These are phyloP conservation scores for Yamadazyma phyllophila DNA, from an alignment of 805 yeast genomes.

Conservation along the genomic window DNA sequence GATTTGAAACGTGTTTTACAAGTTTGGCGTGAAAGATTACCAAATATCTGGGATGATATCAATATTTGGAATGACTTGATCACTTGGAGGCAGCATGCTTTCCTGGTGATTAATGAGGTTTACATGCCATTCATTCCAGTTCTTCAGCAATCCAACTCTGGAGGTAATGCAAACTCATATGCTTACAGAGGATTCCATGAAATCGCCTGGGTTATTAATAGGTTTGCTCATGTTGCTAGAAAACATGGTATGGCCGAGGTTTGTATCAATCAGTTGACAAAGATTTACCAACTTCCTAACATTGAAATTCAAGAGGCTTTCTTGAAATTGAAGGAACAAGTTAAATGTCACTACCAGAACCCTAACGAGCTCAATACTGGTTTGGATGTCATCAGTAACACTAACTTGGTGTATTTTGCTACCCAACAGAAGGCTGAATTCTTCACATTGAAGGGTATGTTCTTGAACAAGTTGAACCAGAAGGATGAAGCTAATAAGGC, in stretches of 20 bases:
- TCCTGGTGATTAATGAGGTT: slow-evolving; percentile 91
- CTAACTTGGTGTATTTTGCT: slow-evolving; percentile 93
- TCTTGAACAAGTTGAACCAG: slow-evolving; percentile 83
- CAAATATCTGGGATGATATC: slow-evolving; percentile 96
- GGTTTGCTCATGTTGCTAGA: slow-evolving; percentile 98
- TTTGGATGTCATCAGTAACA: slow-evolving; percentile 92
- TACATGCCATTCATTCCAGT: slow-evolving; percentile 91
- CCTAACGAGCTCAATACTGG: slow-evolving; percentile 91
- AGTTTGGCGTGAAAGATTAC: slow-evolving; percentile 97
- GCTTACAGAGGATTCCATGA: slow-evolving; percentile 98
- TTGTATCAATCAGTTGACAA: slow-evolving; percentile 86
- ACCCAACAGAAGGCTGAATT: slow-evolving; percentile 98
- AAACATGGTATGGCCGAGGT: slow-evolving; percentile 97
- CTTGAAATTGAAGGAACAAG: slow-evolving; percentile 92
- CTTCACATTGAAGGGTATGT: slow-evolving; percentile 97
- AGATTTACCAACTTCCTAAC: slow-evolving; percentile 93
- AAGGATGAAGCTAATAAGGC: slow-evolving; percentile 97
- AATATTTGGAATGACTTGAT: slow-evolving; percentile 96
- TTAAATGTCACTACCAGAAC: slow-evolving; percentile 94
- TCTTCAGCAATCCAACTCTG: slow-evolving; percentile 63
- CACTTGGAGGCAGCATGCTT: slow-evolving; percentile 98
- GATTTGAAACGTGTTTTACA: slow-evolving; percentile 92
- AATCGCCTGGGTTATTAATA: slow-evolving; percentile 96
- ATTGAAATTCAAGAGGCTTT: slow-evolving; percentile 98
- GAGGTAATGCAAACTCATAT: slow-evolving; percentile 79